These are phyloP conservation scores for Orbilia ellipsospora DNA, from an alignment of 2,329 filamentous ascomycete genomes.

Conservation along the genomic window DNA sequence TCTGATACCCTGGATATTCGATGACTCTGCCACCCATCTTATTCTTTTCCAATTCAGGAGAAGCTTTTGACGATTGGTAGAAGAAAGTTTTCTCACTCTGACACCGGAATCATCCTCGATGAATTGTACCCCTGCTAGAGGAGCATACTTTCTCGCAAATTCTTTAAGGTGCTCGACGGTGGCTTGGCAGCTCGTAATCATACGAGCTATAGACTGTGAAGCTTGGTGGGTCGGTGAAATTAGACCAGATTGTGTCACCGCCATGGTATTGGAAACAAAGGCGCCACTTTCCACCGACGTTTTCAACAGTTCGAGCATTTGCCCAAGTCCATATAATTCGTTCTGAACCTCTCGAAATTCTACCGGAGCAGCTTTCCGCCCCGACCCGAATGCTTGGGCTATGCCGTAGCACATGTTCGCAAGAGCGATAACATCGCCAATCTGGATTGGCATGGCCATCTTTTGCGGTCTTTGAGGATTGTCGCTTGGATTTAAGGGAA, in stretches of 20 bases:
- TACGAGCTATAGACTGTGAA: constrained; percentile 36
- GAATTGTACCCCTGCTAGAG: constrained; percentile 44
- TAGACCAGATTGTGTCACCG: not conserved
- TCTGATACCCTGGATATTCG: constrained; percentile 52
- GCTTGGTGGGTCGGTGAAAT: constrained; percentile 32
- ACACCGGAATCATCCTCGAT: constrained; percentile 39
- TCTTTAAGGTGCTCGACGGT: constrained; percentile 47
- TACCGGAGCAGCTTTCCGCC: constrained; percentile 59
- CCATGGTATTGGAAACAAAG: not conserved
- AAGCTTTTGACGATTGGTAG: constrained; percentile 43
- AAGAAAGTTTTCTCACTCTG: constrained; percentile 32
- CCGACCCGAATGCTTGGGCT: constrained; percentile 60
- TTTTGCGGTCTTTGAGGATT: constrained; percentile 1
- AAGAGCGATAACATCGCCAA: constrained; percentile 60
- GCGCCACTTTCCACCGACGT: constrained; percentile 41
- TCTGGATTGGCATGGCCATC: constrained; percentile 59
- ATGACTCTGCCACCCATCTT: constrained; percentile 45
- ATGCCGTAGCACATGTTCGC: constrained; percentile 59
- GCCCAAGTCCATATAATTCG: constrained; percentile 60
- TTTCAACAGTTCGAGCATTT: constrained; percentile 58
- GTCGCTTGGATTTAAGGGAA: constrained; percentile 6
- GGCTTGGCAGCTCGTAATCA: constrained; percentile 44
- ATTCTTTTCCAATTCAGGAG: constrained; percentile 49
- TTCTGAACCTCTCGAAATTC: constrained; percentile 61
- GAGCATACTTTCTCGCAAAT: constrained; percentile 45